A percentile compares a stretch with the other conserved stretches of the same genome.
Evolutionary conservation across 768 basidiomycete species (phyloP).

Genomic region (Fibroporia radiculosa): DNA sequence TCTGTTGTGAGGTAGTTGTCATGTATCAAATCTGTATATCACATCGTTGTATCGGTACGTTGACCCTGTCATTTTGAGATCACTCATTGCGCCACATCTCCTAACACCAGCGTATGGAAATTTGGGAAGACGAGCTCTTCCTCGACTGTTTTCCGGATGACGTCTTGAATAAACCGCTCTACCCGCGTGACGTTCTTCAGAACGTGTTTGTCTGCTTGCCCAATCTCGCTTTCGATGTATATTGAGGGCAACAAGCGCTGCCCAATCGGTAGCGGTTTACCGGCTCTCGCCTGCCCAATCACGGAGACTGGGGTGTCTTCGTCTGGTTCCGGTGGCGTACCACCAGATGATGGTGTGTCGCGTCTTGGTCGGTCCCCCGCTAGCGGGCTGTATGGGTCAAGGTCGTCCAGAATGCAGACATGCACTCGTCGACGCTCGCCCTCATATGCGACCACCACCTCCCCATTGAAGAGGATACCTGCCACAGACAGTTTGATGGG

Average conservation of each 20-base stretch:
- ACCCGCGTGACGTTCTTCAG: conserved; percentile 93
- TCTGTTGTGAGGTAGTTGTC: conserved; percentile 25
- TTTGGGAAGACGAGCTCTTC: conserved; percentile 97
- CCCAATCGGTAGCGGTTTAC: conserved; percentile 72
- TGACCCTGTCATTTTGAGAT: background rate
- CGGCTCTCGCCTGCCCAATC: conserved; percentile 32
- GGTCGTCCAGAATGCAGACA: conserved; percentile 81
- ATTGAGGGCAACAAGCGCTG: conserved; percentile 80
- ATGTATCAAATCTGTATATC: conserved; percentile 7
- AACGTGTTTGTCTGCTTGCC: conserved; percentile 92
- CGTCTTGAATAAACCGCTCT: conserved; percentile 92
- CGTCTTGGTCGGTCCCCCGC: conserved; percentile 31
- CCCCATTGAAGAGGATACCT: conserved; percentile 78
- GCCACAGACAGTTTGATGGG: conserved; percentile 93
- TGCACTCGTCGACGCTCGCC: conserved; percentile 77
- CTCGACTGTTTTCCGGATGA: conserved; percentile 89
- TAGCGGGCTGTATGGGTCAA: conserved; percentile 72
- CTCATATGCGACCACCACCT: conserved; percentile 88
- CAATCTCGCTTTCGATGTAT: conserved; percentile 94
- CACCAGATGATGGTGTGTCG: conserved; percentile 27
- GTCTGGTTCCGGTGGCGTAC: conserved; percentile 54
- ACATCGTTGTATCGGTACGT: conserved; percentile 8
- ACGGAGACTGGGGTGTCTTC: conserved; percentile 37
- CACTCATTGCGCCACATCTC: conserved; percentile 10
- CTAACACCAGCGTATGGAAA: conserved; percentile 63